Base-by-base conservation (phyloP, 2,329 filamentous ascomycete species). In the Chalara sp. region DNA sequence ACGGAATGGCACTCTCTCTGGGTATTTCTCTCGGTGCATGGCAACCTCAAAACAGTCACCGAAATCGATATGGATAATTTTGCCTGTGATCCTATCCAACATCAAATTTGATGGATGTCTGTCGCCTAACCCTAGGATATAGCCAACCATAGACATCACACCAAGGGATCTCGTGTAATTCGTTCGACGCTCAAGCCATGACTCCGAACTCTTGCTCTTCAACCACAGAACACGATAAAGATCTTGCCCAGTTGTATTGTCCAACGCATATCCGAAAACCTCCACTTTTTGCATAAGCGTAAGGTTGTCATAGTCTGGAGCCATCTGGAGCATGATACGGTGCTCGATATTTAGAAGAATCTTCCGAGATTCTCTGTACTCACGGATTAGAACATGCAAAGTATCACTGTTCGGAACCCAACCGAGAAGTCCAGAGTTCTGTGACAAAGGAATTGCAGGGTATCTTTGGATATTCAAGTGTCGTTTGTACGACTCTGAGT, bases 131-230 rank as follows among this genome's bases (percentile, higher is more conserved):
- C 93, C 95, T 28, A 99, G 82, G 58, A 99, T 97, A 69, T 99
- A 99, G 56, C 93, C 93, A n/a, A 97, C 93, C 90, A 99, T 99
- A n/a, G 90, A 96, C 93, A 99, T 99, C 63, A 99, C 93, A 61
- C 89, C 93, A 2, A 99, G 77, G 1, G 92, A 97, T 52, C 93
- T 86, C 13, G 93, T 99, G 72, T 99, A 99, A 67, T 96, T 99
- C n/a, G 95, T 99, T 48, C 93, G 86, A 42, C 93, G 81, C 69
- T 97, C 93, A 33, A 99, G 83, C 93, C 93, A 99, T 2, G 92
- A 87, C 69, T 99, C 93, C 0, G 92, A 96, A 55, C 88, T 95
- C 76, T 96, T 96, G 65, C 89, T 96, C 80, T 99, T 99, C 60
- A 99, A 79, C 93, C 95, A 99, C 35, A 99, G 75, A 2, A 99